phyloP scores from a whole-genome alignment of 2,329 filamentous ascomycete species.

The Fusarium odoratissimum region DNA sequence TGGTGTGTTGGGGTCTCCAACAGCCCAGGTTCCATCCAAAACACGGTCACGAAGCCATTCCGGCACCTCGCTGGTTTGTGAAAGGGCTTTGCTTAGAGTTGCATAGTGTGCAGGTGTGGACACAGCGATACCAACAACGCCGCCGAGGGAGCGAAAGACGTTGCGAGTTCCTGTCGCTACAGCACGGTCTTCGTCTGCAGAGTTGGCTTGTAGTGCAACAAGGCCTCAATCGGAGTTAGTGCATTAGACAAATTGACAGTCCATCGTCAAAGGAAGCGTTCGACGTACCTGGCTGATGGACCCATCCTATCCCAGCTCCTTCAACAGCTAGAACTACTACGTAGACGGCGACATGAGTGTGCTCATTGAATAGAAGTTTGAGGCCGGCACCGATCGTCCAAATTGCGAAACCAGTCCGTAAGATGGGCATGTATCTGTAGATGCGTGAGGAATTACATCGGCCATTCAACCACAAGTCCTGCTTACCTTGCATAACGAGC shows the following conservation, averaged over 20 bases:
- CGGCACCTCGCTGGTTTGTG: rapidly evolving
- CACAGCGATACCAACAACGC: background rate
- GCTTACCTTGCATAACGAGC: background rate
- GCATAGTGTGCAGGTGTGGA: background rate
- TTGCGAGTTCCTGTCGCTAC: slow-evolving; percentile 7
- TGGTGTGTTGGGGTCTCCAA: background rate
- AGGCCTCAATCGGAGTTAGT: rapidly evolving
- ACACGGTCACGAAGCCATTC: background rate
- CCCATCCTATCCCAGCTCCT: slow-evolving; percentile 3
- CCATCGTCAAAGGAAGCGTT: rapidly evolving
- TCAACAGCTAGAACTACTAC: background rate
- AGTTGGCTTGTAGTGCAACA: background rate
- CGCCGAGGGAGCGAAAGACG: background rate
- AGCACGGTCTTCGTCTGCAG: background rate
- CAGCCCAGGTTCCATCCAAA: background rate
- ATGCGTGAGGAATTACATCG: rapidly evolving
- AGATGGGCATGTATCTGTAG: background rate
- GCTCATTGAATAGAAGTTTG: background rate
- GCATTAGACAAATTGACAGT: rapidly evolving
- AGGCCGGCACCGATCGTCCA: background rate
- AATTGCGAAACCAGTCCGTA: background rate
- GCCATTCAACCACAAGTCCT: rapidly evolving
- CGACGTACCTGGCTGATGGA: slow-evolving; percentile 1
- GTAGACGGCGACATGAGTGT: background rate
- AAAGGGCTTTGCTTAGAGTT: rapidly evolving